Percentiles rank a stretch among this genome's conserved stretches.
These are phyloP conservation scores for Extremus antarcticus DNA, from an alignment of 495 filamentous ascomycete genomes.

Conservation along the genomic window DNA sequence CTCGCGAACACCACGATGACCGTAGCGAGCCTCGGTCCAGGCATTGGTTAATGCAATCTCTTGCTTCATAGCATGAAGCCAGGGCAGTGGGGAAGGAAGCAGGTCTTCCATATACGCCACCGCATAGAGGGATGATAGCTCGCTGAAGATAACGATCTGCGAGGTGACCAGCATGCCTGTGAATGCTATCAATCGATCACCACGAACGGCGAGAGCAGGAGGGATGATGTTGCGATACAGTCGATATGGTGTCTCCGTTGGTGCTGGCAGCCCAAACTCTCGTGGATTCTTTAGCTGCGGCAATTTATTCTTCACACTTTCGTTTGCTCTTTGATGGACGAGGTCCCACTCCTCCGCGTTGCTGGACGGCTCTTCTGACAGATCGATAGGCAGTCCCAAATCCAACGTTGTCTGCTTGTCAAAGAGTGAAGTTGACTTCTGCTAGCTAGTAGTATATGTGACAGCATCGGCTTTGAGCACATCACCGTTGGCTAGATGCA, in stretches of 20 bases:
- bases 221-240: neutral
- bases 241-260: neutral
- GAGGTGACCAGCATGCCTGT: neutral
- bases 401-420: too few species aligned
- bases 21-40: neutral
- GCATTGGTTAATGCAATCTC: neutral
- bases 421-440: too few species aligned
- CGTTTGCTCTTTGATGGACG: neutral
- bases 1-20: neutral
- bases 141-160: neutral
- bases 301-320: neutral
- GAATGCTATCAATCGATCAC: neutral
- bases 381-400: too few species aligned
- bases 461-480: too few species aligned
- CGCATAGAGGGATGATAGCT: neutral
- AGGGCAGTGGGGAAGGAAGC: neutral
- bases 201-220: neutral
- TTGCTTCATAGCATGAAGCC: neutral
- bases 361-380: too few species aligned
- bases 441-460: too few species aligned
- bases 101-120: neutral
- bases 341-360: too few species aligned
- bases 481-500: too few species aligned
- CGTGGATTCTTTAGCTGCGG: neutral
- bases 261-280: neutral